Base-by-base conservation (phyloP, 2,329 filamentous ascomycete genomes). In the Hymenotorrendiella dingleyae region DNA sequence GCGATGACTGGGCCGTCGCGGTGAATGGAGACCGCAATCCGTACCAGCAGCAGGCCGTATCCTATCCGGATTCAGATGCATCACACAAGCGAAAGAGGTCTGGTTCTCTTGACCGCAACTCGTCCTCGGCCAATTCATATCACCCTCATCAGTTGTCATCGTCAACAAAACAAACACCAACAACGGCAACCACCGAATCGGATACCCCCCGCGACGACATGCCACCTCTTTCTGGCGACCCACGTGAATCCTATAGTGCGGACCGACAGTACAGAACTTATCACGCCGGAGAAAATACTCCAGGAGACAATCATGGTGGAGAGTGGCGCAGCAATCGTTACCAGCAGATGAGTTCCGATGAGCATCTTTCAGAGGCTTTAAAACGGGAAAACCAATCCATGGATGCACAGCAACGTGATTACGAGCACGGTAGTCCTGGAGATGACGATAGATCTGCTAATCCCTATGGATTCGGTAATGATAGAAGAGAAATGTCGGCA, bases 21-120 rank as follows among this genome's bases (percentile, higher is more conserved):
- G 39, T 47, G 10, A 60, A 54, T 32, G 50, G 48, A 29, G 54
- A 59, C 6, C 47, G 54, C 22, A 48, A 48, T 30, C 34, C 48
- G 16, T 53, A 53, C 28, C 57, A 53, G 29, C 40, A 50, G 17
- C 44, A 49, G 16, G 44, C 47, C 27, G n/a, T n/a, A n/a, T 22
- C 47, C 11, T 55, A 59, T 40, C 41, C 55, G 6, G 57, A 60
- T 8, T 24, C 43, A 26, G 59, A 80, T 26, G 59, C 56, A 12
- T 65, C 72, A 14, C 72, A 78, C 54, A 84, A 82, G 64, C 77
- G 80, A 56, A 91, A 88, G 63, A 76, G 85, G 47, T 87, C 85
- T 6, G 67, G 71, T 34, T 86, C 83, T 5, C 62, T 69, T 27
- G 81, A 81, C 43, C 62, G 57, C 29, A 54, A 49, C 21, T 56